Evolutionary conservation across 345 rosid genomes (phyloP).

Genomic region (Sisymbrium irio): DNA sequence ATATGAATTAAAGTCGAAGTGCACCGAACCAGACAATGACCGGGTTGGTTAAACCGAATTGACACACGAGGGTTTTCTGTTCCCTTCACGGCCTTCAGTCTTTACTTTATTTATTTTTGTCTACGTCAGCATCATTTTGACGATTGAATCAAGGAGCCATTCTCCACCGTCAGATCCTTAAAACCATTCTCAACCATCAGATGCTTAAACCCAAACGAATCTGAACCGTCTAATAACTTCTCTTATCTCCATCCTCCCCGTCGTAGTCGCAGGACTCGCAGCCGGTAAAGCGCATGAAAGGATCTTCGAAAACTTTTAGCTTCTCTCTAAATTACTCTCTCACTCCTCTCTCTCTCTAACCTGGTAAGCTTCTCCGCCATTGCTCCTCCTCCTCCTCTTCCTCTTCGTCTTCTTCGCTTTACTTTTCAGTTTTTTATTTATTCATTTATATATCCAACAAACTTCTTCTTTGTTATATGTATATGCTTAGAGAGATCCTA

Average conservation of each 20-base stretch:
- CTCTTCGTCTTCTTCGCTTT: neutral
- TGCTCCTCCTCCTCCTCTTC: neutral
- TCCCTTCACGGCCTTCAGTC: neutral
- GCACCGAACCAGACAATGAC: neutral
- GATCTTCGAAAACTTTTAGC: conserved; percentile 14
- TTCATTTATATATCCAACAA: neutral
- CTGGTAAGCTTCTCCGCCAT: conserved; percentile 29
- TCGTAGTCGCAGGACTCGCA: conserved; percentile 32
- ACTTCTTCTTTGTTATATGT: neutral
- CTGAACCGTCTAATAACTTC: conserved; percentile 12
- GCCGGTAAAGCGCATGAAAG: conserved; percentile 36
- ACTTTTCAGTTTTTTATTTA: neutral
- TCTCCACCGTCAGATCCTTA: conserved; percentile 28
- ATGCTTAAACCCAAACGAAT: conserved; percentile 27
- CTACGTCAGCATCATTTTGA: conserved; percentile 24
- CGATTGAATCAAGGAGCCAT: neutral
- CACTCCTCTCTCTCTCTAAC: neutral
- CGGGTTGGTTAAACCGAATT: conserved; percentile 7
- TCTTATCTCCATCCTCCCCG: conserved; percentile 36
- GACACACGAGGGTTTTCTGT: conserved; percentile 29
- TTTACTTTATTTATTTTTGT: neutral
- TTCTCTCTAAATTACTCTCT: conserved; percentile 1
- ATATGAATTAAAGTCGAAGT: neutral
- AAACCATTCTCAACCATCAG: conserved; percentile 32
- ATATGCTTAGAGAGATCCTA: neutral